Evolutionary conservation across 306 rosid genomes (phyloP).

Genomic region (Fragaria nilgerrensis): DNA sequence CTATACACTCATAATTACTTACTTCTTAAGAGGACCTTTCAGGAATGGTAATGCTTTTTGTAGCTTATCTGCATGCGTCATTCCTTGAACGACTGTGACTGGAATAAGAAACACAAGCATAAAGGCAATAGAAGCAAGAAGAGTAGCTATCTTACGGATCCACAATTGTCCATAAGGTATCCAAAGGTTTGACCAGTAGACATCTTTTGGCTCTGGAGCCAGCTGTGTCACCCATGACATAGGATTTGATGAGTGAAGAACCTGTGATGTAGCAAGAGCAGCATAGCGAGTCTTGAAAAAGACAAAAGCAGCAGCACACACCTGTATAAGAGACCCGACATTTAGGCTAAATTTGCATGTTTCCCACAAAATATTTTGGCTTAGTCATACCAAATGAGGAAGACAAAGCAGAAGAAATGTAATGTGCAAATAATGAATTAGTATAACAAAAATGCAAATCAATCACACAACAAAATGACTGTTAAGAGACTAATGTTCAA

Average conservation of each 20-base stretch:
- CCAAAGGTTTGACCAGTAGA: constrained; percentile 91
- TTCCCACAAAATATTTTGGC: neutral
- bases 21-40: constrained; percentile 58
- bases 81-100: constrained; percentile 76
- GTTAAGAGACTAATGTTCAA: neutral
- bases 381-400: neutral
- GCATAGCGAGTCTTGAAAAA: constrained; percentile 90
- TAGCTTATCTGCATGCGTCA: constrained; percentile 76
- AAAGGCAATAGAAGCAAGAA: constrained; percentile 61
- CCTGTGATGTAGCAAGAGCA: constrained; percentile 58
- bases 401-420: neutral
- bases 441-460: neutral
- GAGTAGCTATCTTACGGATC: constrained; percentile 75
- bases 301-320: constrained; percentile 86
- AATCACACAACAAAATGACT: neutral
- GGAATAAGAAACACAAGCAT: constrained; percentile 79
- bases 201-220: constrained; percentile 90
- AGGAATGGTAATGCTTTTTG: constrained; percentile 69
- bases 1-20: constrained; percentile 14
- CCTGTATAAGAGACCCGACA: constrained; percentile 48
- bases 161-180: constrained; percentile 85
- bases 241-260: constrained; percentile 93
- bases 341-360: neutral
- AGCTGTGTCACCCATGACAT: constrained; percentile 82
- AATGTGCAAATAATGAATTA: neutral